Conservation (phyloP, 176 grass and related monocot genomes). For the Echinochloa phyllopogon region DNA sequence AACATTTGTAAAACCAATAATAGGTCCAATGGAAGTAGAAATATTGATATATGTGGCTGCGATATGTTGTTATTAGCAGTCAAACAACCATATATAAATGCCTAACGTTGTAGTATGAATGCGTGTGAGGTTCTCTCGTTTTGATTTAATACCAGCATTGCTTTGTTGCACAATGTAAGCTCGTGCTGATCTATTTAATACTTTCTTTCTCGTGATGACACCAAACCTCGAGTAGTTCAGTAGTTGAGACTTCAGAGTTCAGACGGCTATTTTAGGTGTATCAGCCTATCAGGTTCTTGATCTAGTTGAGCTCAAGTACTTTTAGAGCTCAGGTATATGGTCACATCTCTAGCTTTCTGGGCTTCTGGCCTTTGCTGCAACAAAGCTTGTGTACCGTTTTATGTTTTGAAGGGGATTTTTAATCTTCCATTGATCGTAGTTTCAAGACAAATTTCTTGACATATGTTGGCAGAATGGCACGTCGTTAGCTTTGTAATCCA, state of each 20-base stretch:
- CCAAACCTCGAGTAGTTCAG: background rate
- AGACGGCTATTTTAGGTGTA: background rate
- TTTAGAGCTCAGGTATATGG: background rate
- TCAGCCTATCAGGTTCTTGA: background rate
- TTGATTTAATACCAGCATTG: background rate
- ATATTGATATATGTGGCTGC: background rate
- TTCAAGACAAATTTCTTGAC: background rate
- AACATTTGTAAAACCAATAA: background rate
- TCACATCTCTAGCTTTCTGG: background rate
- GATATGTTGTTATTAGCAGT: conserved; percentile 9
- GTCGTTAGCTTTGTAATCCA: background rate
- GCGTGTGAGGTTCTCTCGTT: background rate
- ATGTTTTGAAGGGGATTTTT: background rate
- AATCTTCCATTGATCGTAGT: background rate
- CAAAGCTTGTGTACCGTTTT: background rate
- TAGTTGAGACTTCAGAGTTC: background rate
- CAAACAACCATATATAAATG: background rate
- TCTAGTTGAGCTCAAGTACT: background rate
- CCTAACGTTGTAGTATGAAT: background rate
- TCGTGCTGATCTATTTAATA: background rate
- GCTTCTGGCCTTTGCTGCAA: background rate
- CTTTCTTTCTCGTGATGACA: background rate
- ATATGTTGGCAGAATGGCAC: background rate
- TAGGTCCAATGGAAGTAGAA: background rate
- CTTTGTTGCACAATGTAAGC: background rate